A percentile compares a stretch with the other conserved stretches of the same genome.
These are phyloP conservation scores for Beauveria rudraprayagi DNA, from an alignment of 2,329 filamentous ascomycete species.

Conservation along the genomic window DNA sequence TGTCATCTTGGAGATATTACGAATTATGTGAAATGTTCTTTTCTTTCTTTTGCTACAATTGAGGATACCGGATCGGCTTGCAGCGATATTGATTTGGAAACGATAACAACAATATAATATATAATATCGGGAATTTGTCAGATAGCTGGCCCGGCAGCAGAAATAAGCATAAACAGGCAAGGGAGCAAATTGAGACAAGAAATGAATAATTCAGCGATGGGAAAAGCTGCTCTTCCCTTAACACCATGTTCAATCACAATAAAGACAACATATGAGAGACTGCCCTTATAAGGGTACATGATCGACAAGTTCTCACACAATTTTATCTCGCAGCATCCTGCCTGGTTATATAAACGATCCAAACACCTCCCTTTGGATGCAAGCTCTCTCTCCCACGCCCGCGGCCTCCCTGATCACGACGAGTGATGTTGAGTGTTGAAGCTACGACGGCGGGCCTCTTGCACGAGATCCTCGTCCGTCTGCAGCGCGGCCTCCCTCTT, in stretches of 20 bases:
- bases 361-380: neutral
- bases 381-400: neutral
- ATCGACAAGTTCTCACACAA: neutral
- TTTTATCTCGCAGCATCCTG: neutral
- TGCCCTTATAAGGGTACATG: neutral
- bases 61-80: neutral
- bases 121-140: neutral
- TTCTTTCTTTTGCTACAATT: neutral
- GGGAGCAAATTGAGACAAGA: neutral
- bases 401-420: neutral
- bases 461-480: constrained; percentile 50
- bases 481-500: constrained; percentile 69
- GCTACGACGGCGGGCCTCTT: constrained; percentile 35
- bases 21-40: neutral
- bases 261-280: neutral
- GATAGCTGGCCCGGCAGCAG: neutral
- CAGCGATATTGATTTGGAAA: neutral
- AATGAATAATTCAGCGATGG: neutral
- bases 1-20: neutral
- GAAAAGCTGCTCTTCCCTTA: neutral
- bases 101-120: constrained; percentile 7
- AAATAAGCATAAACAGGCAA: neutral
- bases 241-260: neutral
- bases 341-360: neutral
- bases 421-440: constrained; percentile 17